phyloP scores from a whole-genome alignment of 306 rosid genomes.

The Malus sylvestris region DNA sequence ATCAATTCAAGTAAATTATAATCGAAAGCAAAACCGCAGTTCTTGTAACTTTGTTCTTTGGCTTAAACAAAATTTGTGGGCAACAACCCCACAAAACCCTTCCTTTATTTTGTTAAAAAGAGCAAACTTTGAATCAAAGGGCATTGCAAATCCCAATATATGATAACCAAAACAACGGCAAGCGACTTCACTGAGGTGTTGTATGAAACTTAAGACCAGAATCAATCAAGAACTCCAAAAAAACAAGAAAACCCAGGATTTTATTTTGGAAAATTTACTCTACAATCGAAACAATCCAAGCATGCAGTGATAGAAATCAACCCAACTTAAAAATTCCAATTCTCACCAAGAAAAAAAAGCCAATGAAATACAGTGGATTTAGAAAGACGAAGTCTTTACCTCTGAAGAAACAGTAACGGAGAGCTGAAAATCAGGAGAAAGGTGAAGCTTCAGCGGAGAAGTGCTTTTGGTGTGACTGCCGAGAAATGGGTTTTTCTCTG shows the following conservation, averaged over 20 bases:
- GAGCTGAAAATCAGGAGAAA: slow-evolving; percentile 11
- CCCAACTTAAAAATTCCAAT: slow-evolving; percentile 14
- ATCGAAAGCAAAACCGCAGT: neutral
- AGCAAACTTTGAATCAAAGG: neutral
- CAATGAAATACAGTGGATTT: neutral
- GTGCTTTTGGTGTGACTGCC: neutral
- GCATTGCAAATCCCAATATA: neutral
- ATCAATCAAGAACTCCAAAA: neutral
- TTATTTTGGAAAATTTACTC: neutral
- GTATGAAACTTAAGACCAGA: neutral
- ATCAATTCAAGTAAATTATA: slow-evolving; percentile 12
- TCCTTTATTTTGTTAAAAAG: neutral
- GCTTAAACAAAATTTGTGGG: neutral
- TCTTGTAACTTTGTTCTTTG: neutral
- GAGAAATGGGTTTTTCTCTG: neutral
- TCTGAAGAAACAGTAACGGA: slow-evolving; percentile 7
- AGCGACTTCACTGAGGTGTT: neutral
- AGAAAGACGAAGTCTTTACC: slow-evolving; percentile 12
- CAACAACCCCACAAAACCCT: neutral
- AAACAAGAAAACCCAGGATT: slow-evolving; percentile 13
- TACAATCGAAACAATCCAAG: neutral
- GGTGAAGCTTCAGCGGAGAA: slow-evolving; percentile 11
- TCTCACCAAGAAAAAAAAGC: neutral
- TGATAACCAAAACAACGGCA: neutral
- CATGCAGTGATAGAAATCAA: neutral